Evolutionary conservation across 2,329 filamentous ascomycete genomes (phyloP), one percentile per base, ranked within the genome.

Genomic region (Penicillium thymicola): DNA sequence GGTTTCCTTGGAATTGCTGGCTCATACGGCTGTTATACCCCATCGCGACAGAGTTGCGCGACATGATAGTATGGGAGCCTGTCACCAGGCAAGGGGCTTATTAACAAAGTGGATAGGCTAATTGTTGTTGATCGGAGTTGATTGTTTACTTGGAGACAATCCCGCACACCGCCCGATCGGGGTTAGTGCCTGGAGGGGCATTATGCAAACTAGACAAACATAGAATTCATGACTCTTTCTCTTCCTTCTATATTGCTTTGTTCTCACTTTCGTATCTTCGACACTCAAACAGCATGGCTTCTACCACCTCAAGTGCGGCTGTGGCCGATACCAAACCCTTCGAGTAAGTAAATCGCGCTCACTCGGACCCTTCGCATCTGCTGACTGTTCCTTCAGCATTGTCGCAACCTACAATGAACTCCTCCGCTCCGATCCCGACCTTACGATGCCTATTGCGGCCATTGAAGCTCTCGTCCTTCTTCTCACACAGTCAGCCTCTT

Each of bases 381-480:
- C 66, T 71, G 46, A 71, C 54, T 34, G 40, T 34, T 46, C 8
- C 28, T 64, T 61, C 64, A 80, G 79, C 72, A 86, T 90, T 59
- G 85, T 89, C 65, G 76, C 80, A 54, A 84, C 85, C 45, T 90
- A 90, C 78, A 81, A 84, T 67, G 76, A 79, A 48, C 82, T 89
- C 47, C 82, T 89, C 58, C 70, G 70, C 57, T 81, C 83, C 50
- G 92, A 97, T 72, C 82, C 89, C 11, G 90, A 96, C 60, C 83
- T 97, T 51, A 97, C 93, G 36, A 97, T 96, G 85, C 92, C 94
- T 61, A 90, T 99, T 54, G 94, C 94, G 21, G 92, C 92, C 57
- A 96, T 96, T 71, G 90, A 96, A 77, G 87, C 92, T 28, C 83
- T 99, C 58, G 94, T 97, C 65, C 85, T 89, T 70, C 88, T 94